A percentile compares a stretch with the other conserved stretches of the same genome.
Conservation (phyloP, 2,329 filamentous ascomycete genomes). For the Verticillium dahliae region DNA sequence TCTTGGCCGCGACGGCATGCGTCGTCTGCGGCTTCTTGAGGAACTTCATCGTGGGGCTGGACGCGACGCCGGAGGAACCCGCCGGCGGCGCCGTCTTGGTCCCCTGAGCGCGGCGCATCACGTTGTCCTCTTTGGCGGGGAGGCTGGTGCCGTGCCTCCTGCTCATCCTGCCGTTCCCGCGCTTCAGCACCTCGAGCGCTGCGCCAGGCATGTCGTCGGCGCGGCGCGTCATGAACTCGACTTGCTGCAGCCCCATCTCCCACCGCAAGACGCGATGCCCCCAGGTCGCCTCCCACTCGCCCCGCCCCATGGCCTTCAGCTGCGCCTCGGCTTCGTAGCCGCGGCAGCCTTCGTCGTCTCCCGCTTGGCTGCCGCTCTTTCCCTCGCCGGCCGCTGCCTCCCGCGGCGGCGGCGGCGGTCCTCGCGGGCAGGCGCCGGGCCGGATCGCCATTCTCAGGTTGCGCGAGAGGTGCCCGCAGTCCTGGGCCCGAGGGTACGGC, state of each 20-base stretch:
- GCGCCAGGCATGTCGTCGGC: background rate
- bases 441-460: slow-evolving; percentile 6
- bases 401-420: background rate
- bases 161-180: background rate
- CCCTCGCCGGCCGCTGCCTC: background rate
- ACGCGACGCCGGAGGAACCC: too few species aligned
- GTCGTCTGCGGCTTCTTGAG: background rate
- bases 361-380: background rate
- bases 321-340: background rate
- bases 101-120: background rate
- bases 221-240: background rate
- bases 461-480: slow-evolving; percentile 6
- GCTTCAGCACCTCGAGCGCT: background rate
- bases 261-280: background rate
- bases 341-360: background rate
- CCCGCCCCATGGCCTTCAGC: background rate
- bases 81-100: background rate
- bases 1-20: background rate
- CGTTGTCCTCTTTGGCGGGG: background rate
- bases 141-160: background rate
- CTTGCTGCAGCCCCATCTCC: background rate
- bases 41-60: background rate
- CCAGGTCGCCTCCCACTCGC: background rate
- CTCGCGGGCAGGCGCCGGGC: slow-evolving; percentile 8
- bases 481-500: slow-evolving; percentile 4